A percentile compares a stretch with the other conserved stretches of the same genome.
Conservation (phyloP, 2,329 filamentous ascomycete species). For the Claviceps pazoutovae region DNA sequence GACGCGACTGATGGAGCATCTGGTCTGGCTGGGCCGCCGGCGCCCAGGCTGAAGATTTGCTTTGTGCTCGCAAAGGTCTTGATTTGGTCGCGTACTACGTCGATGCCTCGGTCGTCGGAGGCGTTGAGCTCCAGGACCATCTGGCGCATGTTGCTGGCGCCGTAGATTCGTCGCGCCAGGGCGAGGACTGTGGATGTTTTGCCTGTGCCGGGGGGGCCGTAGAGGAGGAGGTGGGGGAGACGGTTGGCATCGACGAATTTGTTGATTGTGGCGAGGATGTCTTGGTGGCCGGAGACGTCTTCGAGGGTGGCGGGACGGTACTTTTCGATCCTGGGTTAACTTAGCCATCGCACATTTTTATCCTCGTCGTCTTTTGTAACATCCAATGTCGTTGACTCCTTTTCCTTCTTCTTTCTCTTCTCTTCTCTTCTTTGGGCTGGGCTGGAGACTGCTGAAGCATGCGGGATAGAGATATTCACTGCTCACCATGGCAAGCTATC, state of each 20-base stretch:
- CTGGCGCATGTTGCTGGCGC: conserved; percentile 80
- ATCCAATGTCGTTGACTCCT: not conserved
- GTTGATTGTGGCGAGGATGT: conserved; percentile 95
- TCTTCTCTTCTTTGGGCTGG: not conserved
- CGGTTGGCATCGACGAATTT: conserved; percentile 92
- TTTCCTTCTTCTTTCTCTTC: not conserved
- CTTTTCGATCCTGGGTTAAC: conserved; percentile 67
- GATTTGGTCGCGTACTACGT: conserved; percentile 96
- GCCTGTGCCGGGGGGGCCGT: conserved; percentile 89
- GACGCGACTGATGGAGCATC: not conserved
- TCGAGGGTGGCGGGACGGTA: conserved; percentile 79
- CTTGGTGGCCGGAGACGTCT: conserved; percentile 92
- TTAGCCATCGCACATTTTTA: not conserved
- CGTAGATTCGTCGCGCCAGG: conserved; percentile 85
- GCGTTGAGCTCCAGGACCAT: conserved; percentile 98
- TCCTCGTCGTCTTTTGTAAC: not conserved
- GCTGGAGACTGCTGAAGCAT: too few species aligned
- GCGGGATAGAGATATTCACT: too few species aligned
- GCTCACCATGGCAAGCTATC: conserved; percentile 82
- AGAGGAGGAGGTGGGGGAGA: conserved; percentile 88
- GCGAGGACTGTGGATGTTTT: conserved; percentile 96
- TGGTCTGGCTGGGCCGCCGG: conserved; percentile 38
- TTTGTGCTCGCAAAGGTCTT: conserved; percentile 98
- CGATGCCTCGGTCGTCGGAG: conserved; percentile 92
- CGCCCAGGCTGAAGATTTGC: conserved; percentile 67